Evolutionary conservation across 257 asterid genomes (phyloP).

Genomic region (Penstemon eatonii): DNA sequence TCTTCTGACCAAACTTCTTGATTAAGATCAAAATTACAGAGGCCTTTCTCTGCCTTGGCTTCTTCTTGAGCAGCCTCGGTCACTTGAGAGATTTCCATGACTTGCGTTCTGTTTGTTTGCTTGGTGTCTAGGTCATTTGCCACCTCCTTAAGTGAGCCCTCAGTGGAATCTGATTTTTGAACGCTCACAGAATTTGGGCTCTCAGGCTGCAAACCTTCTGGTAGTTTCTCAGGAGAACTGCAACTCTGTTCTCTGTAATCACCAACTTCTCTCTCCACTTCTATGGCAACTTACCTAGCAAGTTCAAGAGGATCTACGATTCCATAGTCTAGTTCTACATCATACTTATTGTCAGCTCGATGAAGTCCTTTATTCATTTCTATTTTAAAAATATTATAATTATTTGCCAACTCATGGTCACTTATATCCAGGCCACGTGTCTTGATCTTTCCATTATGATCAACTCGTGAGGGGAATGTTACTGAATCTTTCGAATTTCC

Average conservation of each 20-base stretch:
- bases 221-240: constrained; percentile 62
- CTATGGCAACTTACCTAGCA: constrained; percentile 77
- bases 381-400: constrained; percentile 29
- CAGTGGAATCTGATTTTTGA: constrained; percentile 37
- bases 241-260: constrained; percentile 62
- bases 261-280: constrained; percentile 77
- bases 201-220: constrained; percentile 40
- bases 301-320: constrained; percentile 74
- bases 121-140: constrained; percentile 36
- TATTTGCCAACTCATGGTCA: constrained; percentile 28
- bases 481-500: constrained; percentile 35
- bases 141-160: constrained; percentile 45
- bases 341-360: constrained; percentile 39
- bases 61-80: constrained; percentile 58
- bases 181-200: constrained; percentile 50
- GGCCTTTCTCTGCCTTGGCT: constrained; percentile 40
- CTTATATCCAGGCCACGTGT: constrained; percentile 31
- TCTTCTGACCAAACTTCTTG: constrained; percentile 57
- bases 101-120: constrained; percentile 44
- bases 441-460: constrained; percentile 34
- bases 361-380: constrained; percentile 28
- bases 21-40: constrained; percentile 70
- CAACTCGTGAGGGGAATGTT: constrained; percentile 29
- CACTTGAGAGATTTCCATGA: constrained; percentile 53
- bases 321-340: constrained; percentile 50